phyloP scores from a whole-genome alignment of 805 yeast species.

The Limtongia smithiae region DNA sequence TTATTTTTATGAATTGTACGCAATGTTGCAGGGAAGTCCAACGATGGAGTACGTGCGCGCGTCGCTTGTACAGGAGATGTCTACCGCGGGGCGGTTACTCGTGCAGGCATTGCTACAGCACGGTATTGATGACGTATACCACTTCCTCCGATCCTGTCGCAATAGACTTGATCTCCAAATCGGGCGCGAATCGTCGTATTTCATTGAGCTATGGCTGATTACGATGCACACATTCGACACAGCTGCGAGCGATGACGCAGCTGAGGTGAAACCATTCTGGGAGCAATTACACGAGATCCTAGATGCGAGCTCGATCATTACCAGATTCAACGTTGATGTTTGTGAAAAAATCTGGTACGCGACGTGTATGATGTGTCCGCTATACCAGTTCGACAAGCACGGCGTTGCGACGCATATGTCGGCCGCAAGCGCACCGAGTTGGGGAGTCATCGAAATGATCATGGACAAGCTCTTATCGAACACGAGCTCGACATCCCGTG shows the following conservation, averaged over 20 bases:
- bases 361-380: constrained; percentile 23
- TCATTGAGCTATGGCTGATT: constrained; percentile 27
- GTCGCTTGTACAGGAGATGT: constrained; percentile 22
- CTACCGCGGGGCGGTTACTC: constrained; percentile 8
- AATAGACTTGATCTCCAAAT: constrained; percentile 12
- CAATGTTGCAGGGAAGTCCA: constrained; percentile 4
- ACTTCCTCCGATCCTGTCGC: constrained; percentile 19
- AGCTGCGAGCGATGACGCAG: not conserved
- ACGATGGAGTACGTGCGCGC: constrained; percentile 8
- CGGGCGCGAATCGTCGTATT: constrained; percentile 8
- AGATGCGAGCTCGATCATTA: constrained; percentile 2
- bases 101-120: constrained; percentile 19
- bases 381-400: constrained; percentile 22
- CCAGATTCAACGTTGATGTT: constrained; percentile 10
- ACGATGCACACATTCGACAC: constrained; percentile 17
- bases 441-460: constrained; percentile 19
- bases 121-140: constrained; percentile 22
- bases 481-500: constrained; percentile 1
- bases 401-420: constrained; percentile 7
- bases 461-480: constrained; percentile 10
- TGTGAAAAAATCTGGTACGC: constrained; percentile 28
- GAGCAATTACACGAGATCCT: constrained; percentile 10
- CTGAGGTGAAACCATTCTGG: constrained; percentile 18
- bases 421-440: constrained; percentile 2
- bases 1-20: constrained; percentile 17